Percentiles rank a stretch among this genome's conserved stretches.
phyloP scores from a whole-genome alignment of 164 flowering plant genomes.

The Dillenia suffruticosa region DNA sequence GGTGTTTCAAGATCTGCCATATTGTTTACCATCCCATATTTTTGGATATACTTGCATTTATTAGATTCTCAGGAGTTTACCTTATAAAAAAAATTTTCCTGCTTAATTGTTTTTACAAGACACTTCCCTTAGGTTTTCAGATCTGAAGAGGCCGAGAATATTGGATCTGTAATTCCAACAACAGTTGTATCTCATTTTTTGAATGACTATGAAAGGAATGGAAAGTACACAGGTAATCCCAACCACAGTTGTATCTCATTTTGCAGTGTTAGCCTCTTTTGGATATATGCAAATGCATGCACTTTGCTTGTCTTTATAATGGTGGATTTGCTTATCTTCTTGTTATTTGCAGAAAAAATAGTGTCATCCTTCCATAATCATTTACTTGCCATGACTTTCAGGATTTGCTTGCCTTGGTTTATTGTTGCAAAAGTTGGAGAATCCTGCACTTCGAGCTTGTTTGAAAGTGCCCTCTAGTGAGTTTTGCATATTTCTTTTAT shows the following conservation, averaged over 20 bases:
- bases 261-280: neutral
- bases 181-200: constrained; percentile 95
- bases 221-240: constrained; percentile 81
- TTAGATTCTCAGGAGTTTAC: no score
- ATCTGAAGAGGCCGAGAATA: constrained; percentile 95
- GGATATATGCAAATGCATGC: neutral
- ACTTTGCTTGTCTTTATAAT: neutral
- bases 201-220: constrained; percentile 82
- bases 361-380: neutral
- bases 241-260: neutral
- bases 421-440: constrained; percentile 91
- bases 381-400: constrained; percentile 20
- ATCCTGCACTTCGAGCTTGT: constrained; percentile 92
- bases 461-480: constrained; percentile 81
- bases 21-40: neutral
- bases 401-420: constrained; percentile 98
- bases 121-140: constrained; percentile 71
- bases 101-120: constrained; percentile 18
- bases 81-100: neutral
- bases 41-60: neutral
- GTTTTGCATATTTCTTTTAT: constrained; percentile 36
- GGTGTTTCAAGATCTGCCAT: constrained; percentile 1
- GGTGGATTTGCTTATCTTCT: neutral
- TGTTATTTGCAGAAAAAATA: neutral
- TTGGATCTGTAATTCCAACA: constrained; percentile 97